phyloP scores from a whole-genome alignment of 805 yeast species.

The Deakozyma indianensis region DNA sequence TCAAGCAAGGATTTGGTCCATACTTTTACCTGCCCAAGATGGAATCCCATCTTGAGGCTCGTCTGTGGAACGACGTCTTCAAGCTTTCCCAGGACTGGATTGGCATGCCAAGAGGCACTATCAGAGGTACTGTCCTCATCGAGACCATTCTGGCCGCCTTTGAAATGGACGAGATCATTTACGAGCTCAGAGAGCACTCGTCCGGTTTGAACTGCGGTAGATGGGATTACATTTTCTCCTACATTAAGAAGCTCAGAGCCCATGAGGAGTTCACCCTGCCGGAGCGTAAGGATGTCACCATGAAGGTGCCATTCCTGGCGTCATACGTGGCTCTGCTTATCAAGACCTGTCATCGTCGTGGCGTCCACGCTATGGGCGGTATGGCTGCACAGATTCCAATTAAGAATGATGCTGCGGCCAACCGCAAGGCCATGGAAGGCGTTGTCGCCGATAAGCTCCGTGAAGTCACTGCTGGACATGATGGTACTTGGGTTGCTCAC shows the following conservation, averaged over 20 bases:
- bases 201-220: slow-evolving; percentile 66
- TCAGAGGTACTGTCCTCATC: slow-evolving; percentile 56
- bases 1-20: slow-evolving; percentile 49
- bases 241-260: slow-evolving; percentile 49
- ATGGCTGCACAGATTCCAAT: slow-evolving; percentile 72
- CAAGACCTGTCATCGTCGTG: slow-evolving; percentile 55
- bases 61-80: slow-evolving; percentile 63
- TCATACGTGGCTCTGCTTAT: slow-evolving; percentile 51
- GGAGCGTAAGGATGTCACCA: slow-evolving; percentile 55
- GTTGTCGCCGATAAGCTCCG: slow-evolving; percentile 55
- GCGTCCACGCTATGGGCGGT: slow-evolving; percentile 67
- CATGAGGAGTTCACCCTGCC: slow-evolving; percentile 51
- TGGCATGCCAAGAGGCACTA: slow-evolving; percentile 51
- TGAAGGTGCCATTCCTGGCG: slow-evolving; percentile 57
- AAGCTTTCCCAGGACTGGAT: slow-evolving; percentile 49
- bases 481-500: slow-evolving; percentile 70
- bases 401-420: slow-evolving; percentile 46
- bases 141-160: slow-evolving; percentile 63
- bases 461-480: slow-evolving; percentile 56
- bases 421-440: slow-evolving; percentile 50
- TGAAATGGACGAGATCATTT: slow-evolving; percentile 68
- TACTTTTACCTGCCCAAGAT: slow-evolving; percentile 63
- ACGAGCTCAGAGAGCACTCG: slow-evolving; percentile 56
- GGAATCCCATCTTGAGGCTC: slow-evolving; percentile 66
- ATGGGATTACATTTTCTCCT: slow-evolving; percentile 65